Evolutionary conservation across 148 eudicot genomes (phyloP).

Genomic region (Spergularia marina): DNA sequence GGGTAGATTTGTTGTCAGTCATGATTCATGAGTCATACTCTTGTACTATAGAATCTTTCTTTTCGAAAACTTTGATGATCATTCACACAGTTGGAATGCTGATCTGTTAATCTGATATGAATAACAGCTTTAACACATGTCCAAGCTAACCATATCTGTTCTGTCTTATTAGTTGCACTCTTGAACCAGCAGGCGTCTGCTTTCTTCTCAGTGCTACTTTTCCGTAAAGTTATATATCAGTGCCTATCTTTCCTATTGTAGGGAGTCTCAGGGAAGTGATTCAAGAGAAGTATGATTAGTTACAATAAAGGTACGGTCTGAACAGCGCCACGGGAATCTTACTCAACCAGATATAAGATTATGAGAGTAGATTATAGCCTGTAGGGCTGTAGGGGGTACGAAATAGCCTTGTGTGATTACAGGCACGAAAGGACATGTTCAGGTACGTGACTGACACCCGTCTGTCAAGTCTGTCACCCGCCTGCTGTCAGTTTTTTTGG

Average conservation of each 20-base stretch:
- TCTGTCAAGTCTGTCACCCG: neutral
- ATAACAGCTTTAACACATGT: neutral
- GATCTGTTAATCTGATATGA: neutral
- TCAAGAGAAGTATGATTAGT: neutral
- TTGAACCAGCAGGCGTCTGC: constrained; percentile 14
- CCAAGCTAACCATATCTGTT: neutral
- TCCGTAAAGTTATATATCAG: neutral
- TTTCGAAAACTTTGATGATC: too few relatives aligned
- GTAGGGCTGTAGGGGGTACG: neutral
- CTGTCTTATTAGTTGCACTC: constrained; percentile 20
- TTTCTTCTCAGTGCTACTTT: constrained; percentile 9
- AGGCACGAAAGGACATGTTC: neutral
- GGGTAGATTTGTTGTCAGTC: neutral
- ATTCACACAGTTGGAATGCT: neutral
- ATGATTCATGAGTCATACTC: too few relatives aligned
- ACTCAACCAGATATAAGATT: neutral
- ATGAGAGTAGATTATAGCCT: constrained; percentile 12
- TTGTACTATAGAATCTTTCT: too few relatives aligned
- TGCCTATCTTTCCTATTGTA: constrained; percentile 13
- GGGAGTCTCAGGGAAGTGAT: constrained; percentile 7
- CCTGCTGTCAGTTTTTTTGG: constrained; percentile 4
- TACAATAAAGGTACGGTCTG: constrained; percentile 12
- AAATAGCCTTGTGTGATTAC: constrained; percentile 20
- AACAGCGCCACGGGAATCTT: neutral
- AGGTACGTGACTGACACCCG: neutral